Conservation (phyloP, 176 grass and related monocot species). For the Paspalum notatum region DNA sequence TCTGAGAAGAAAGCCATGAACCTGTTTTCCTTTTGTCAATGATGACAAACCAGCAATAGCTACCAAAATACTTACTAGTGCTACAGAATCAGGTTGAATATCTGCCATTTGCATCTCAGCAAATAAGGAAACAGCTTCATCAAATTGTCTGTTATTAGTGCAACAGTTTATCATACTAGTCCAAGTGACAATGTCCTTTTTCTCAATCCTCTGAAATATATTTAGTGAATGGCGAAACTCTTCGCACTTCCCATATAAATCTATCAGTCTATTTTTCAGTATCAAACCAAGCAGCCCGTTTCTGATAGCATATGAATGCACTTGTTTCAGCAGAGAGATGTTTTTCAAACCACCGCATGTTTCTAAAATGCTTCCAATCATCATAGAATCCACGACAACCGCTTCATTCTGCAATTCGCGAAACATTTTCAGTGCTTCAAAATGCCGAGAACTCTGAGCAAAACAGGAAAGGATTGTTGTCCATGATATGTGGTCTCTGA, state of each 20-base stretch:
- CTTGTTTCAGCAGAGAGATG: conserved; percentile 57
- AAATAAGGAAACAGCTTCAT: conserved; percentile 77
- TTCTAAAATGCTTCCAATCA: conserved; percentile 84
- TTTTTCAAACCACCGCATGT: conserved; percentile 57
- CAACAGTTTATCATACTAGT: conserved; percentile 85
- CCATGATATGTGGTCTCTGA: conserved; percentile 83
- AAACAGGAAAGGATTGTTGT: conserved; percentile 66
- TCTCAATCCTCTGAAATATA: conserved; percentile 64
- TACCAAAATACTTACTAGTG: conserved; percentile 65
- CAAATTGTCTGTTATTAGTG: conserved; percentile 41
- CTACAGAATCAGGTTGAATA: conserved; percentile 70
- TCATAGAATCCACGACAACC: conserved; percentile 74
- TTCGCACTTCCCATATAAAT: conserved; percentile 70
- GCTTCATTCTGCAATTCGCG: conserved; percentile 46
- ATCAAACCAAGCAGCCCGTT: conserved; percentile 72
- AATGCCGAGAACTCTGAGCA: conserved; percentile 59
- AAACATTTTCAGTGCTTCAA: conserved; percentile 63
- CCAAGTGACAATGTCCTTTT: conserved; percentile 83
- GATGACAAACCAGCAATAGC: conserved; percentile 63
- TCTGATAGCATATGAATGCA: conserved; percentile 75
- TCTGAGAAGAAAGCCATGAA: conserved; percentile 83
- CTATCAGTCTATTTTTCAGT: conserved; percentile 68
- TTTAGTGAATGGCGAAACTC: conserved; percentile 41
- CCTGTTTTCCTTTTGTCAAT: conserved; percentile 77
- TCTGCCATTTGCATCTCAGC: conserved; percentile 54